phyloP scores from a whole-genome alignment of 305 asterid species.

The Fraxinus albicans region DNA sequence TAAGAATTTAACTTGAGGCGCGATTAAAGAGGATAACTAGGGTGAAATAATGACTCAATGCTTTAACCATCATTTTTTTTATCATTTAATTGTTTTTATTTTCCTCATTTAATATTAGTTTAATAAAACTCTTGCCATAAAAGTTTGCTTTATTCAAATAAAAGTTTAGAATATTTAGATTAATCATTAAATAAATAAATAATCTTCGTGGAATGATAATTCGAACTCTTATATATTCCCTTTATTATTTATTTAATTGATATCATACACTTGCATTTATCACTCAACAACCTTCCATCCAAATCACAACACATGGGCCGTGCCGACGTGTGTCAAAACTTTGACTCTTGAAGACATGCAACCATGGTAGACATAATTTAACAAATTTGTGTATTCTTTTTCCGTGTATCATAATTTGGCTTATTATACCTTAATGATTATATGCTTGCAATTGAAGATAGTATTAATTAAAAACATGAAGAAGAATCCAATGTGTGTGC shows the following conservation, averaged over 20 bases:
- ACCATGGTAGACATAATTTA: neutral
- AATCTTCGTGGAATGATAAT: too few species aligned
- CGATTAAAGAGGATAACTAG: neutral
- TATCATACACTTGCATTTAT: too few species aligned
- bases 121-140: neutral
- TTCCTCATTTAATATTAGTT: neutral
- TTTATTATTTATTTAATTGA: too few species aligned
- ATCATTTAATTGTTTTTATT: too few species aligned
- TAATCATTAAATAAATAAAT: too few species aligned
- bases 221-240: too few species aligned
- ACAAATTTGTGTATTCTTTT: neutral
- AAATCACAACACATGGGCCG: too few species aligned
- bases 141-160: neutral
- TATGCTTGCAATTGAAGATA: neutral
- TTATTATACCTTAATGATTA: neutral
- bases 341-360: neutral
- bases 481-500: neutral
- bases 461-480: neutral
- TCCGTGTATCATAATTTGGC: neutral
- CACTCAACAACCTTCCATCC: too few species aligned
- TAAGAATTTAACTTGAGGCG: neutral
- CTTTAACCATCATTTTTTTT: neutral
- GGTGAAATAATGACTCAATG: neutral
- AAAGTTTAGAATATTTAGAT: too few species aligned
- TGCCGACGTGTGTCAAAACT: neutral